Conservation (phyloP, 495 filamentous ascomycete genomes). For the Stereocaulon alpinum region DNA sequence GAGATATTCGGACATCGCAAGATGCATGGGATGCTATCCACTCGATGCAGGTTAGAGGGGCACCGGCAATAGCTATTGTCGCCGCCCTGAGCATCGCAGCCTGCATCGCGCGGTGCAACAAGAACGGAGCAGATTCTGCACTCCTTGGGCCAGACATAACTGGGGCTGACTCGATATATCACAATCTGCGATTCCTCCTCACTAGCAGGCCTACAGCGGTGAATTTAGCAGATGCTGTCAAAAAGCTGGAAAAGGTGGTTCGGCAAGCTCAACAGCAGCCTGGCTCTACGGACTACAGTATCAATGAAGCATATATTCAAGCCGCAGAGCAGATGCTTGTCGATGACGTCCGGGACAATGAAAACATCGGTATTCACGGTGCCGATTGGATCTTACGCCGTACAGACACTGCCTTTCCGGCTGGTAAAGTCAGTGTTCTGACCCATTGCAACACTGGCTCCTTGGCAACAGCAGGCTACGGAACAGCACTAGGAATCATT, state of each 20-base stretch:
- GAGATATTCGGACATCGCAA: constrained; percentile 58
- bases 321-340: constrained; percentile 78
- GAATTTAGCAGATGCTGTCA: constrained; percentile 81
- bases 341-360: constrained; percentile 80
- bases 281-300: constrained; percentile 32
- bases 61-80: constrained; percentile 94
- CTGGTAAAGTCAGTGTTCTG: constrained; percentile 55
- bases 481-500: constrained; percentile 89
- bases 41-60: constrained; percentile 86
- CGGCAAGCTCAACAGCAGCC: constrained; percentile 28
- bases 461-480: constrained; percentile 91
- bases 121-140: constrained; percentile 15
- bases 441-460: constrained; percentile 98
- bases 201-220: constrained; percentile 88
- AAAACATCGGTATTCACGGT: constrained; percentile 70
- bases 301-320: constrained; percentile 56
- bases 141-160: constrained; percentile 25
- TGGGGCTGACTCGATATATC: constrained; percentile 52
- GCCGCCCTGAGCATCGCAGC: constrained; percentile 80
- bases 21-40: constrained; percentile 91
- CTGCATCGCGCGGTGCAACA: constrained; percentile 40
- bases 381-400: constrained; percentile 67
- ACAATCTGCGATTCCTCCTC: constrained; percentile 71
- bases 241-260: constrained; percentile 57
- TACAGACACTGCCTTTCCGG: constrained; percentile 22